Conservation (phyloP, 2,329 filamentous ascomycete genomes). For the Graphilbum sp. region DNA sequence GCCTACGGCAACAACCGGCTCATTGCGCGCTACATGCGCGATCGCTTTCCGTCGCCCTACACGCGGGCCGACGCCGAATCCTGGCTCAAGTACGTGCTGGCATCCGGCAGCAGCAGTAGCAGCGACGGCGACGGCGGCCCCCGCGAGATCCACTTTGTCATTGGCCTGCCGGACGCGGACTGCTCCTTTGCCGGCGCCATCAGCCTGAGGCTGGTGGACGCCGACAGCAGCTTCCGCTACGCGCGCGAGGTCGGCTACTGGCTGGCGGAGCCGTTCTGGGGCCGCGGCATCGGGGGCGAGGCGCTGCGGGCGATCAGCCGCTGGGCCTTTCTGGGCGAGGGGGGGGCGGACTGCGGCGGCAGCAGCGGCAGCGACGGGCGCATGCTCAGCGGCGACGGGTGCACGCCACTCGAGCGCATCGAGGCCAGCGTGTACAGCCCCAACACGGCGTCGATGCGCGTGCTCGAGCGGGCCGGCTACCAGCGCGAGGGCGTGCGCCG, state of each 20-base stretch:
- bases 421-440: slow-evolving; percentile 20
- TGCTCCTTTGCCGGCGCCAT: slow-evolving; percentile 23
- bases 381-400: slow-evolving; percentile 6
- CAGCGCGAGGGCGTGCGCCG: slow-evolving; percentile 25
- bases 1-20: slow-evolving; percentile 21
- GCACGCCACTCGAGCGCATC: slow-evolving; percentile 19
- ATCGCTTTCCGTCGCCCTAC: slow-evolving; percentile 30
- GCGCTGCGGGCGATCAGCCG: slow-evolving; percentile 20
- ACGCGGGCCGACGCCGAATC: slow-evolving; percentile 19
- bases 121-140: neutral
- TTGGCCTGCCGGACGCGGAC: neutral
- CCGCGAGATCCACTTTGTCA: neutral
- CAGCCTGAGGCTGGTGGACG: slow-evolving; percentile 19
- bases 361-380: no score
- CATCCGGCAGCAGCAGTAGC: no score
- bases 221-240: slow-evolving; percentile 20
- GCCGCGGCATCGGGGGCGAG: slow-evolving; percentile 26
- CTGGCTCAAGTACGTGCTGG: slow-evolving; percentile 12
- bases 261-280: slow-evolving; percentile 25
- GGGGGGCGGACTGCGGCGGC: no score
- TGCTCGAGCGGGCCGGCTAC: slow-evolving; percentile 28
- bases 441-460: slow-evolving; percentile 25
- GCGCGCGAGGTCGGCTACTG: slow-evolving; percentile 35
- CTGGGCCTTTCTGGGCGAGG: slow-evolving; percentile 23
- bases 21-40: slow-evolving; percentile 23